Percentiles rank a stretch among this genome's conserved stretches.
Conservation (phyloP, 2,329 filamentous ascomycete species). For the Aschersonia sp. region DNA sequence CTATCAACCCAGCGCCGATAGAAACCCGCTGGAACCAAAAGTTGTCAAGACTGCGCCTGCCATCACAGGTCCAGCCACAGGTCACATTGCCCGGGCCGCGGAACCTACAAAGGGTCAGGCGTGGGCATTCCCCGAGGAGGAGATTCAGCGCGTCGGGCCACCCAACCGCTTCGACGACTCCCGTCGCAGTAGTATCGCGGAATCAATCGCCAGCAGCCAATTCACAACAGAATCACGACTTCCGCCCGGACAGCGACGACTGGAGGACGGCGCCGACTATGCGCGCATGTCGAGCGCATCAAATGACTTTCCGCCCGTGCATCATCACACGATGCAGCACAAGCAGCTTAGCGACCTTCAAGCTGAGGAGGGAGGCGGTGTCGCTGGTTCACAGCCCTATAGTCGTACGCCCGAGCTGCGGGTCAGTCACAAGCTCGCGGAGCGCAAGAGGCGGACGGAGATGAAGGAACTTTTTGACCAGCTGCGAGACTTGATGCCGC, state of each 20-base stretch:
- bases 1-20: constrained; percentile 45
- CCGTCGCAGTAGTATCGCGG: constrained; percentile 60
- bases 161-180: constrained; percentile 42
- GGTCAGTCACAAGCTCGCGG: constrained; percentile 73
- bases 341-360: constrained; percentile 54
- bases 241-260: constrained; percentile 54
- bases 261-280: constrained; percentile 48
- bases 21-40: constrained; percentile 37
- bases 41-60: constrained; percentile 54
- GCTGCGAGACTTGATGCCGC: constrained; percentile 61
- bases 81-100: constrained; percentile 53
- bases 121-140: constrained; percentile 70
- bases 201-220: constrained; percentile 67
- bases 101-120: constrained; percentile 72
- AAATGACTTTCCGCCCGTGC: constrained; percentile 42
- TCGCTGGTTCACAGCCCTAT: constrained; percentile 54
- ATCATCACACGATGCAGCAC: constrained; percentile 67
- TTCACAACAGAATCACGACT: constrained; percentile 61
- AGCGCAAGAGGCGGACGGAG: constrained; percentile 69
- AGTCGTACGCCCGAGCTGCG: constrained; percentile 70
- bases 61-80: constrained; percentile 56
- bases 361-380: constrained; percentile 37
- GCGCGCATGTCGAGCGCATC: constrained; percentile 34
- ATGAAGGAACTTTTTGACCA: constrained; percentile 84
- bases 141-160: constrained; percentile 36